Evolutionary conservation across 768 basidiomycete species (phyloP).

Genomic region (Rhodotorula babjevae): DNA sequence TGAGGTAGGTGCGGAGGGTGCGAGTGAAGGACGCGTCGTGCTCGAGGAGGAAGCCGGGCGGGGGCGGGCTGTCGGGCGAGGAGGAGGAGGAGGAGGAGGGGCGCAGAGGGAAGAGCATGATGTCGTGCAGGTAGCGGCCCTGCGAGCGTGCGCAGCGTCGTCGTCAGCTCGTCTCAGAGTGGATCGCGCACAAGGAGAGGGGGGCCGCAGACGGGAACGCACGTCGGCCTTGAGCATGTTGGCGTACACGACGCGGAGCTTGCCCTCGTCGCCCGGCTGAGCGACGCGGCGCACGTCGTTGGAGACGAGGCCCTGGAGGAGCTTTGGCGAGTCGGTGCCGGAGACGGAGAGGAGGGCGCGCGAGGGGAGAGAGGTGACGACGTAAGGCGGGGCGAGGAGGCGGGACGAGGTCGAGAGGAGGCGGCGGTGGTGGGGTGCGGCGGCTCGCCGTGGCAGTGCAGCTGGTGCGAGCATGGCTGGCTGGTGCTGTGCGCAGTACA

Average conservation of each 20-base stretch:
- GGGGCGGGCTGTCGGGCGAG: constrained; percentile 48
- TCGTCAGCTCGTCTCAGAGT: background rate
- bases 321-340: constrained; percentile 38
- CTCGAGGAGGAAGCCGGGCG: constrained; percentile 39
- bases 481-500: background rate
- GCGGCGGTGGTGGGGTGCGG: background rate
- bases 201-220: background rate
- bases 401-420: background rate
- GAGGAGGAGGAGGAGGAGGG: constrained; percentile 45
- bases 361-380: constrained; percentile 9
- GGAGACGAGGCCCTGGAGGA: constrained; percentile 43
- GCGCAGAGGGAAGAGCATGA: constrained; percentile 69
- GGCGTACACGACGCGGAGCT: constrained; percentile 27
- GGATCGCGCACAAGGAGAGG: too few species aligned
- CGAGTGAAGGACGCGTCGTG: constrained; percentile 43
- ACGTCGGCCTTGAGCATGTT: constrained; percentile 41
- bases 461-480: background rate
- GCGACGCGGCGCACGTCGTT: constrained; percentile 35
- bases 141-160: constrained; percentile 43
- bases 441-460: too few species aligned
- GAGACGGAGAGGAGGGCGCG: constrained; percentile 30
- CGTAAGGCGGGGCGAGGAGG: constrained; percentile 1
- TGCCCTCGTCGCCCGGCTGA: background rate
- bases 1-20: constrained; percentile 65
- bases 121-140: constrained; percentile 85